Percentiles rank a stretch among this genome's conserved stretches.
phyloP scores from a whole-genome alignment of 164 flowering plant genomes.

The Macadamia tetraphylla region DNA sequence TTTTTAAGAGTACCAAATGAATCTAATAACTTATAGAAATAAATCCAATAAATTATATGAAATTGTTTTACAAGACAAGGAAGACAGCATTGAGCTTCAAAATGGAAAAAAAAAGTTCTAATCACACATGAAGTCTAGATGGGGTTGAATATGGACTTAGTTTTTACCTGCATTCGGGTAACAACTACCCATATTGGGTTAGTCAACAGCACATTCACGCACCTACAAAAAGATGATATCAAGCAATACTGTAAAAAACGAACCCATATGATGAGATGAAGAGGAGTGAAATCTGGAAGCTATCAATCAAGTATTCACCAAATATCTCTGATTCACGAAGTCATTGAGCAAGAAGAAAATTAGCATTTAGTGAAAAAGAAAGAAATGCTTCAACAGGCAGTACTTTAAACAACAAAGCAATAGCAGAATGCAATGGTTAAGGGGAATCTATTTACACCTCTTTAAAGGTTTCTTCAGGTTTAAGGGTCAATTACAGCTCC shows the following conservation, averaged over 20 bases:
- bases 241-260: too few species aligned
- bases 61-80: background rate
- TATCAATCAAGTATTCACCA: too few species aligned
- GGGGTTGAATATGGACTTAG: conserved; percentile 2
- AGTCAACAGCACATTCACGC: conserved; percentile 87
- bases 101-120: background rate
- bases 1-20: background rate
- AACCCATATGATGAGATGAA: too few species aligned
- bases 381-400: background rate
- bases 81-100: background rate
- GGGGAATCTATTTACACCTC: background rate
- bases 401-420: background rate
- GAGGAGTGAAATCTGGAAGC: too few species aligned
- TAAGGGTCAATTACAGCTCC: too few species aligned
- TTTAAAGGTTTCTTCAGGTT: too few species aligned
- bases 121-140: background rate
- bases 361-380: background rate
- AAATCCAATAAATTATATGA: background rate
- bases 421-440: background rate
- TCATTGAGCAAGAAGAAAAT: too few species aligned
- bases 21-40: background rate
- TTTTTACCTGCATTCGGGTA: conserved; percentile 91
- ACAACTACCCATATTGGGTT: conserved; percentile 98
- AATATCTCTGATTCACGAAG: too few species aligned
- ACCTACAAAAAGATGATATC: conserved; percentile 35